phyloP scores from a whole-genome alignment of 2,329 filamentous ascomycete species.

The Aspergillus melleus region DNA sequence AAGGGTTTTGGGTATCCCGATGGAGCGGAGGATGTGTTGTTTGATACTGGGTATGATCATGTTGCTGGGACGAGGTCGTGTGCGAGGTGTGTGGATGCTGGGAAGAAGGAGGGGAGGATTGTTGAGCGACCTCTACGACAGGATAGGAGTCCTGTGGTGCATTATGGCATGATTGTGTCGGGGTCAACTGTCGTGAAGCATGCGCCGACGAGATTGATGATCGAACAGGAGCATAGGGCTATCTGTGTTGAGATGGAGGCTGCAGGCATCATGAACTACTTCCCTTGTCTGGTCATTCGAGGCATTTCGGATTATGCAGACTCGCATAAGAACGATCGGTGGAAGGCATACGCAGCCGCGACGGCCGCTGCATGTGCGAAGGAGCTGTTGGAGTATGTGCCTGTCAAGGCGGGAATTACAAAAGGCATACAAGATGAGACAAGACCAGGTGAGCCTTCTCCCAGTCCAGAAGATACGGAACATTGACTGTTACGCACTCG shows the following conservation, averaged over 20 bases:
- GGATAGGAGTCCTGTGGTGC: background rate
- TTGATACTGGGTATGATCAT: too few species aligned
- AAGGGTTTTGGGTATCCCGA: too few species aligned
- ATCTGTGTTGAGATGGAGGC: conserved; percentile 7
- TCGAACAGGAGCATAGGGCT: background rate
- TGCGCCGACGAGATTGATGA: background rate
- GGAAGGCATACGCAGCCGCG: conserved; percentile 8
- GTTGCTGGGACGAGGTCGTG: background rate
- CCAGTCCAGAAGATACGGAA: too few species aligned
- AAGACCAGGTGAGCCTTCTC: too few species aligned
- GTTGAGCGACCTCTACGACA: too few species aligned
- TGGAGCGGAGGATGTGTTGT: too few species aligned
- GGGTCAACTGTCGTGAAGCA: conserved; percentile 1
- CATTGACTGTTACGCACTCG: too few species aligned
- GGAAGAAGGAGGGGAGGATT: too few species aligned
- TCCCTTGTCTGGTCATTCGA: conserved; percentile 4
- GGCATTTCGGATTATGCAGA: conserved; percentile 12
- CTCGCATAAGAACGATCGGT: conserved; percentile 7
- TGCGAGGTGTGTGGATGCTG: background rate
- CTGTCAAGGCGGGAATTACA: too few species aligned
- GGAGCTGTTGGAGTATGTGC: conserved; percentile 2
- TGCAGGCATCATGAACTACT: background rate
- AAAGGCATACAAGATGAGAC: too few species aligned
- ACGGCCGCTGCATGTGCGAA: conserved; percentile 7
- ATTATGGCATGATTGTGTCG: conserved; percentile 6